Percentiles rank a stretch among this genome's conserved stretches.
Evolutionary conservation across 768 basidiomycete species (phyloP).

Genomic region (Mycena belliarum): DNA sequence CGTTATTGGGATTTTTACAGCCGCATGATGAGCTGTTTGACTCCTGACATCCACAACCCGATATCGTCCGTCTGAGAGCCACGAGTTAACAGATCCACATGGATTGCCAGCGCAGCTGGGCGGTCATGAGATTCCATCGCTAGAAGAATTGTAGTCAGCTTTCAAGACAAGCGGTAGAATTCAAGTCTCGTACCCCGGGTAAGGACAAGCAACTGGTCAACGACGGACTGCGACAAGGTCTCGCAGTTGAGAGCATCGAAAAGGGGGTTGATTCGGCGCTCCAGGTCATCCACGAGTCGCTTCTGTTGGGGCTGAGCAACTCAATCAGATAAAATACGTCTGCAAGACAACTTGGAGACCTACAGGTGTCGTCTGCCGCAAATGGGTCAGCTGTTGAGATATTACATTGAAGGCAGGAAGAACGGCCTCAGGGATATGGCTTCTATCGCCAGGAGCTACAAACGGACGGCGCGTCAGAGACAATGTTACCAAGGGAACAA

Average conservation of each 20-base stretch:
- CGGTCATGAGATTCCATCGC: slow-evolving; percentile 84
- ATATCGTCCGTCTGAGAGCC: slow-evolving; percentile 84
- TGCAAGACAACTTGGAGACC: slow-evolving; percentile 30
- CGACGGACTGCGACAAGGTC: slow-evolving; percentile 67
- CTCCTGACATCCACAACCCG: slow-evolving; percentile 82
- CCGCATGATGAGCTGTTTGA: slow-evolving; percentile 84
- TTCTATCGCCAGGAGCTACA: slow-evolving; percentile 84
- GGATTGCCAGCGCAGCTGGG: slow-evolving; percentile 75
- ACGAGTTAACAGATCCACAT: slow-evolving; percentile 81
- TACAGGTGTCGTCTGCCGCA: slow-evolving; percentile 79
- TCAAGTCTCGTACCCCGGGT: slow-evolving; percentile 75
- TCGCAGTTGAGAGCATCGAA: slow-evolving; percentile 94
- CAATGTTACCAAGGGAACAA: neutral
- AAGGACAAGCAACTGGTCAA: slow-evolving; percentile 71
- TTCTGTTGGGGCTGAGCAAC: slow-evolving; percentile 70
- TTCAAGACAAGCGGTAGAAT: neutral
- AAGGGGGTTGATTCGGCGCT: slow-evolving; percentile 79
- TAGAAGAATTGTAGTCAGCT: slow-evolving; percentile 30
- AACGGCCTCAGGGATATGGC: slow-evolving; percentile 80
- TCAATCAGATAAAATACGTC: slow-evolving; percentile 1
- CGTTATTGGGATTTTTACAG: slow-evolving; percentile 37
- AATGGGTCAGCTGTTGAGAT: slow-evolving; percentile 56
- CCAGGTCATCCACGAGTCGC: slow-evolving; percentile 83
- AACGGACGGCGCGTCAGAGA: slow-evolving; percentile 3
- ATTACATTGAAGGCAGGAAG: slow-evolving; percentile 69